Base-by-base conservation (phyloP, 257 asterid species). In the Leptodermis oblonga region DNA sequence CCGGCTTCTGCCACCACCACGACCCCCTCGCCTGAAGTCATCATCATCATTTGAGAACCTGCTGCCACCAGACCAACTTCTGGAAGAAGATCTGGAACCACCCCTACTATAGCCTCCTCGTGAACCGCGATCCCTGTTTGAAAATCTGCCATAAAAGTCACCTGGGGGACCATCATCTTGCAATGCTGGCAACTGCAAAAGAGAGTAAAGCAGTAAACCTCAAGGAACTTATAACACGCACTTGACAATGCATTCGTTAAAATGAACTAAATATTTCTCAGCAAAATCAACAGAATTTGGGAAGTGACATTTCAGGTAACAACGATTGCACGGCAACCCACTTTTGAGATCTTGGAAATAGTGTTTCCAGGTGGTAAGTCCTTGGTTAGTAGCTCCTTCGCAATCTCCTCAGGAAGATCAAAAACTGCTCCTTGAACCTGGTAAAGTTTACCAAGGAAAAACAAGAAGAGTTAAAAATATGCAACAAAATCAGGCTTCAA, bases 371-470 rank as follows among this genome's bases (percentile, higher is more conserved):
- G 88, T 12, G 98, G 97, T 64, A 88, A 70, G 76, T 88, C 89
- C 83, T 74, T 85, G 51, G 42, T 85, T 60, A 92, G 86, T 36
- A 92, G 86, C 75, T 84, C 95, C 79, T 81, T 87, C 23, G 97
- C 98, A 74, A 90, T 83, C 82, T 92, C 98, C 82, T 90, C 98
- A 1, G 97, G 98, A 62, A 92, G 95, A 83, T 92, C 98, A 82
- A 92, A 92, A 62, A 92, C 92, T 59, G 97, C 97, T 73, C 97
- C 98, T 45, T 86, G 91, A 63, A 90, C 81, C 98, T 92, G 83
- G 73, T 13, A 62, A 60, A 72, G 58, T 41, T 61, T 6, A 13
- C 46, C 60, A 71, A 31, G 58, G 58, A 48, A 55, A 62, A 30
- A 11, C 28, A 34, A 53, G 9, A 22, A 42, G 8, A 30, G 33